These are phyloP conservation scores for Rachicladosporium sp. DNA, from an alignment of 2,329 filamentous ascomycete species.

Conservation along the genomic window DNA sequence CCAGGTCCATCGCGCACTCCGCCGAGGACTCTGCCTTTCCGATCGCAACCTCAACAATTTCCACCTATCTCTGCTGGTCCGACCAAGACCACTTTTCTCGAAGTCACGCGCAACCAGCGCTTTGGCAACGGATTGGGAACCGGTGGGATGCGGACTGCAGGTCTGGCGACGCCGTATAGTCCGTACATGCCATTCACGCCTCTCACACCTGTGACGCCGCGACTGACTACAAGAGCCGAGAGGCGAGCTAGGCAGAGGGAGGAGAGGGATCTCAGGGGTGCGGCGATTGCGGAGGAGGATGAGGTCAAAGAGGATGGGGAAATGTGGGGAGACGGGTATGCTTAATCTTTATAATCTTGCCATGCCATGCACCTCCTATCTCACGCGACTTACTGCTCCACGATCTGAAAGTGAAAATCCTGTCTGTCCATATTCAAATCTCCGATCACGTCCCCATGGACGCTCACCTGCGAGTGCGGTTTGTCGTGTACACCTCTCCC, in stretches of 20 bases:
- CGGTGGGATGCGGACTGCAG: constrained; percentile 38
- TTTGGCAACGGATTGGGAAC: constrained; percentile 7
- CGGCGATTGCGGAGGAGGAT: constrained; percentile 50
- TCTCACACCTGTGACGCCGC: constrained; percentile 64
- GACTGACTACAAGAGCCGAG: constrained; percentile 57
- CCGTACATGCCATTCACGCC: constrained; percentile 72
- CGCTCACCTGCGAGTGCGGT: no score
- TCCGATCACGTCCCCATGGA: no score
- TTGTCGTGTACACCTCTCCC: no score
- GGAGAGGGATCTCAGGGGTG: constrained; percentile 39
- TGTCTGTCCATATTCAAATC: no score
- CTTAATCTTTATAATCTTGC: no score
- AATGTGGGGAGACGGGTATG: constrained; percentile 39
- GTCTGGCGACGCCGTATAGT: constrained; percentile 57
- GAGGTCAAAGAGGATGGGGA: constrained; percentile 49
- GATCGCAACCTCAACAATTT: constrained; percentile 5
- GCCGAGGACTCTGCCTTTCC: no score
- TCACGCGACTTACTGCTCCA: no score
- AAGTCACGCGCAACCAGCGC: constrained; percentile 17
- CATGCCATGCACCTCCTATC: no score
- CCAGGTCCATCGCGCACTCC: no score
- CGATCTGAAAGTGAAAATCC: no score
- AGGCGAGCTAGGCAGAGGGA: constrained; percentile 55
- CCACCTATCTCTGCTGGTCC: constrained; percentile 12
- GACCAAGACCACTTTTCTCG: constrained; percentile 33